These are phyloP conservation scores for Spergularia bocconei DNA, from an alignment of 148 eudicot species.

Conservation along the genomic window DNA sequence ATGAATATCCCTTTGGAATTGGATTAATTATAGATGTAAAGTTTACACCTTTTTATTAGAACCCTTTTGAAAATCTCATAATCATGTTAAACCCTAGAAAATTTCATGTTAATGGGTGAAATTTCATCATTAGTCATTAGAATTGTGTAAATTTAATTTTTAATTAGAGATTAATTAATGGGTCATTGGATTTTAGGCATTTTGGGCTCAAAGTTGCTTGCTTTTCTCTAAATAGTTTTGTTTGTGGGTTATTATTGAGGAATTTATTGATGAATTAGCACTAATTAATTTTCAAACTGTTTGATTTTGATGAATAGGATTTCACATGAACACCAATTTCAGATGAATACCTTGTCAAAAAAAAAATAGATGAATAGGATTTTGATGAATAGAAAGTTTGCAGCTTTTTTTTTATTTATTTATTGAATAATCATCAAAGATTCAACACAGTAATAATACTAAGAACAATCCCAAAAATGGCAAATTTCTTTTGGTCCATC, in stretches of 20 bases:
- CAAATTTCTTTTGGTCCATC: slow-evolving; percentile 17
- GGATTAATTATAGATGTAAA: neutral
- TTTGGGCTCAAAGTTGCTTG: slow-evolving; percentile 16
- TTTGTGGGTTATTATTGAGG: neutral
- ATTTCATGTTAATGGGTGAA: neutral
- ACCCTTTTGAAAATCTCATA: neutral
- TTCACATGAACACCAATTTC: neutral
- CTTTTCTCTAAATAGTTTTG: neutral
- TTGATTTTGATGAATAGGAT: neutral
- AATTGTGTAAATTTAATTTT: neutral
- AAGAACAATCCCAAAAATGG: slow-evolving; percentile 16
- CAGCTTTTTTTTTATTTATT: slow-evolving; percentile 10
- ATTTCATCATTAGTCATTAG: neutral
- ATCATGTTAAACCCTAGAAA: slow-evolving; percentile 20
- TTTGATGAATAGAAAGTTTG: neutral
- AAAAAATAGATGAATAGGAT: too few species aligned
- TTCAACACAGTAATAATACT: slow-evolving; percentile 9
- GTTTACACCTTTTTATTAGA: neutral
- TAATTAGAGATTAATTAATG: neutral
- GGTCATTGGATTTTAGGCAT: neutral
- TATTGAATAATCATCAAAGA: slow-evolving; percentile 7
- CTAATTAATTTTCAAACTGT: neutral
- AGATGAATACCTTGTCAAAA: too few species aligned
- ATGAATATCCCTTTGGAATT: neutral
- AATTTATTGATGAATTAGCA: neutral